Evolutionary conservation across 2,329 filamentous ascomycete species (phyloP).

Genomic region (Aureobasidium sp.): DNA sequence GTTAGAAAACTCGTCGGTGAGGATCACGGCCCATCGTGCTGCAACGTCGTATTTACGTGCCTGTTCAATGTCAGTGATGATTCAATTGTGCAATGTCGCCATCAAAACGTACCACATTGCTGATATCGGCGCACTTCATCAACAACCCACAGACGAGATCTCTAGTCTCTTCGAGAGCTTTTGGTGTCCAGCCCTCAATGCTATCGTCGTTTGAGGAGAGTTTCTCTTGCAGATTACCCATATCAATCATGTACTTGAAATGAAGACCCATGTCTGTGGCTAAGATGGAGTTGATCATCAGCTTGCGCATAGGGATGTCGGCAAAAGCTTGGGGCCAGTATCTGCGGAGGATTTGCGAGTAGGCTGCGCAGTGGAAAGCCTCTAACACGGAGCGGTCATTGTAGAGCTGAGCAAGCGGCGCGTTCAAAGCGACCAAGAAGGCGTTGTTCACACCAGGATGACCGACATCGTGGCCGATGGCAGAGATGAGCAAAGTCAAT

Average conservation of each 20-base stretch:
- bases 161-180: constrained; percentile 66
- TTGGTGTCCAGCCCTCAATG: constrained; percentile 66
- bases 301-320: constrained; percentile 67
- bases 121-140: constrained; percentile 98
- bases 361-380: constrained; percentile 95
- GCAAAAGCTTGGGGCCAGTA: constrained; percentile 82
- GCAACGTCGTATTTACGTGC: constrained; percentile 77
- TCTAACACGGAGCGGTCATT: constrained; percentile 95
- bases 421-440: constrained; percentile 84
- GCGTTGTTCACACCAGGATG: constrained; percentile 98
- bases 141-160: constrained; percentile 79
- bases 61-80: constrained; percentile 33
- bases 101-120: constrained; percentile 71
- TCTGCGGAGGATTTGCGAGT: constrained; percentile 85
- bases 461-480: constrained; percentile 96
- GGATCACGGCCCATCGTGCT: constrained; percentile 78
- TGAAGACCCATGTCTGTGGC: constrained; percentile 97
- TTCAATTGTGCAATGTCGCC: neutral
- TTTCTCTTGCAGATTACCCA: constrained; percentile 72
- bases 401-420: constrained; percentile 87
- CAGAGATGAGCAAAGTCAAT: constrained; percentile 79
- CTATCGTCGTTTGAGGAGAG: constrained; percentile 55
- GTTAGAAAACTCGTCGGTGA: constrained; percentile 92
- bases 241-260: constrained; percentile 89
- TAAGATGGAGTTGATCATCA: constrained; percentile 96